These are phyloP conservation scores for Fusarium caatingaense DNA, from an alignment of 2,329 filamentous ascomycete genomes.

Conservation along the genomic window DNA sequence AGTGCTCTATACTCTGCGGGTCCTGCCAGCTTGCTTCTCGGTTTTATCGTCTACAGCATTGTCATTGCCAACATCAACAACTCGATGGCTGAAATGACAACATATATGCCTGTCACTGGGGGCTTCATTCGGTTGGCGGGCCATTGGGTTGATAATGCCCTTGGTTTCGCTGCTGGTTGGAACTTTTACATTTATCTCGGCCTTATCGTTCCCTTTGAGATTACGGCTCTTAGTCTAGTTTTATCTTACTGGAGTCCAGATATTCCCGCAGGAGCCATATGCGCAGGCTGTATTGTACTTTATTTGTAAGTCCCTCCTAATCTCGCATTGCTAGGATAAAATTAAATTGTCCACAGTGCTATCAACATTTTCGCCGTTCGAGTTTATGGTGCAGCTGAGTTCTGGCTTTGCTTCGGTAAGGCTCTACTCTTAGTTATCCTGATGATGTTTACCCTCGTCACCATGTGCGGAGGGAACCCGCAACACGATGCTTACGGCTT, in stretches of 20 bases:
- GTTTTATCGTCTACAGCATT: conserved; percentile 21
- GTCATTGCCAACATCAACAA: conserved; percentile 34
- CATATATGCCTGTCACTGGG: conserved; percentile 34
- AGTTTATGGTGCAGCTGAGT: conserved; percentile 59
- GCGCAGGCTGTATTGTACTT: conserved; percentile 56
- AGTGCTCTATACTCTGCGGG: neutral
- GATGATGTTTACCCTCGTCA: conserved; percentile 69
- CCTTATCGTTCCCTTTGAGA: conserved; percentile 62
- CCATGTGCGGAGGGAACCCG: conserved; percentile 70
- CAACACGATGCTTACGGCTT: conserved; percentile 70
- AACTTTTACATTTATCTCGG: conserved; percentile 55
- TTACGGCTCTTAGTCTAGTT: conserved; percentile 61
- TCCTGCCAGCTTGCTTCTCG: conserved; percentile 28
- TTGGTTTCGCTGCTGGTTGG: conserved; percentile 36
- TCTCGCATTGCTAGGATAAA: too few species aligned
- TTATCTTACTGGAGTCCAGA: conserved; percentile 60
- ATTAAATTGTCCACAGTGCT: conserved; percentile 30
- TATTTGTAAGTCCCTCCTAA: conserved; percentile 51
- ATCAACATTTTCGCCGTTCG: conserved; percentile 57
- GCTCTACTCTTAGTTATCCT: conserved; percentile 53
- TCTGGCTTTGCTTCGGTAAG: conserved; percentile 57
- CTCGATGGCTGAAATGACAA: conserved; percentile 38
- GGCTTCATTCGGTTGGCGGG: conserved; percentile 34
- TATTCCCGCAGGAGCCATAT: conserved; percentile 57
- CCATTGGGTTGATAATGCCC: conserved; percentile 34